phyloP scores from a whole-genome alignment of 768 basidiomycete genomes.

The Goffeauzyma gilvescens region DNA sequence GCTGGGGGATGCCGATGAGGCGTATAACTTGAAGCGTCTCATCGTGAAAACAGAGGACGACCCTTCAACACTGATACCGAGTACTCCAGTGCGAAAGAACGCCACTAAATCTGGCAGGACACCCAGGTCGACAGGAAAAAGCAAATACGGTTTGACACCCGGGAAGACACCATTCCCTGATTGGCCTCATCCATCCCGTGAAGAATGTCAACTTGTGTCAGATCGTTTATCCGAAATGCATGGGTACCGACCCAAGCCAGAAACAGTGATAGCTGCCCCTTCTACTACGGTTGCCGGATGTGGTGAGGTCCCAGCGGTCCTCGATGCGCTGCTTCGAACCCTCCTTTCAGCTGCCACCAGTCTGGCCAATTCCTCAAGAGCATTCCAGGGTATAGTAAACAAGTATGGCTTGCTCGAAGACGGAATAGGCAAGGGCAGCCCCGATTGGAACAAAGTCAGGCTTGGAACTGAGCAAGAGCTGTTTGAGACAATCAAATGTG shows the following conservation, averaged over 20 bases:
- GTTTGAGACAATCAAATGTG: constrained; percentile 23
- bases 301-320: constrained; percentile 22
- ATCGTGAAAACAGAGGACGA: too few species aligned
- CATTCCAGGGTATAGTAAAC: constrained; percentile 19
- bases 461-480: constrained; percentile 16
- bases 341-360: constrained; percentile 23
- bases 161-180: constrained; percentile 17
- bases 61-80: too few species aligned
- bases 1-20: too few species aligned
- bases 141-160: constrained; percentile 7
- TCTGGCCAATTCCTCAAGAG: constrained; percentile 18
- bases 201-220: constrained; percentile 18
- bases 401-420: constrained; percentile 15
- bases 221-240: constrained; percentile 15
- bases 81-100: too few species aligned
- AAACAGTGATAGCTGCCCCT: constrained; percentile 7
- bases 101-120: too few species aligned
- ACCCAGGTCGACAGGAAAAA: background rate
- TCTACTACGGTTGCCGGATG: constrained; percentile 19
- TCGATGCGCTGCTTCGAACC: constrained; percentile 25
- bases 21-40: too few species aligned
- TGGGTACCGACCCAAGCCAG: constrained; percentile 11
- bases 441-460: constrained; percentile 24
- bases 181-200: constrained; percentile 18
- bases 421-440: constrained; percentile 12